Evolutionary conservation across 257 asterid species (phyloP).

Genomic region (Salvia rosmarinus): DNA sequence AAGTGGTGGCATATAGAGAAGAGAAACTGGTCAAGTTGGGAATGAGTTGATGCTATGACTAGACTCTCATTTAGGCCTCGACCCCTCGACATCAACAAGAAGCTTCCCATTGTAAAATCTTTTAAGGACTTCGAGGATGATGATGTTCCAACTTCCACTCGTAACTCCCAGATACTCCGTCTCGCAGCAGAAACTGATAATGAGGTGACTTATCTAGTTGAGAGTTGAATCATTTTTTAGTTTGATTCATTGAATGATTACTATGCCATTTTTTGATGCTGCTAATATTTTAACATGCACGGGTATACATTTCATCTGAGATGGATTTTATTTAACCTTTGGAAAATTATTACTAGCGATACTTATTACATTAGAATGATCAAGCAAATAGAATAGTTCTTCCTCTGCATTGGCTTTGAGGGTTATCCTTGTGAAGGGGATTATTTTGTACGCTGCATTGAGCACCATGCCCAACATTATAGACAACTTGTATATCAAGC

Average conservation of each 20-base stretch:
- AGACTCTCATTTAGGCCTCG: slow-evolving; percentile 99
- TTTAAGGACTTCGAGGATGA: slow-evolving; percentile 97
- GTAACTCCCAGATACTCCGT: slow-evolving; percentile 87
- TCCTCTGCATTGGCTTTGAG: slow-evolving; percentile 2
- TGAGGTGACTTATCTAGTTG: slow-evolving; percentile 53
- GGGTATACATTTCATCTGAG: background rate
- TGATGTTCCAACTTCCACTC: slow-evolving; percentile 78
- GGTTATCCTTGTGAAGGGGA: background rate
- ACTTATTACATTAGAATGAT: background rate
- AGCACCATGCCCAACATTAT: background rate
- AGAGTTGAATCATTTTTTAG: background rate
- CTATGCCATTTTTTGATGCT: slow-evolving; percentile 13
- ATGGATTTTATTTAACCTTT: background rate
- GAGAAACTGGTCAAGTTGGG: slow-evolving; percentile 32
- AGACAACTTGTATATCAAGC: background rate
- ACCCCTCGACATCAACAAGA: slow-evolving; percentile 94
- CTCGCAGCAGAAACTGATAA: slow-evolving; percentile 72
- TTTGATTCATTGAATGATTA: slow-evolving; percentile 6
- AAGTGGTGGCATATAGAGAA: slow-evolving; percentile 33
- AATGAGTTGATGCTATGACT: slow-evolving; percentile 80
- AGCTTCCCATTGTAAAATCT: slow-evolving; percentile 91
- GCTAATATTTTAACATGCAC: background rate
- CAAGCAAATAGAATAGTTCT: slow-evolving; percentile 3
- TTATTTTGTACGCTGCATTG: background rate
- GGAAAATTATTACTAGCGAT: background rate